Base-by-base conservation (phyloP, 805 yeast genomes). In the Candida andamanensis region DNA sequence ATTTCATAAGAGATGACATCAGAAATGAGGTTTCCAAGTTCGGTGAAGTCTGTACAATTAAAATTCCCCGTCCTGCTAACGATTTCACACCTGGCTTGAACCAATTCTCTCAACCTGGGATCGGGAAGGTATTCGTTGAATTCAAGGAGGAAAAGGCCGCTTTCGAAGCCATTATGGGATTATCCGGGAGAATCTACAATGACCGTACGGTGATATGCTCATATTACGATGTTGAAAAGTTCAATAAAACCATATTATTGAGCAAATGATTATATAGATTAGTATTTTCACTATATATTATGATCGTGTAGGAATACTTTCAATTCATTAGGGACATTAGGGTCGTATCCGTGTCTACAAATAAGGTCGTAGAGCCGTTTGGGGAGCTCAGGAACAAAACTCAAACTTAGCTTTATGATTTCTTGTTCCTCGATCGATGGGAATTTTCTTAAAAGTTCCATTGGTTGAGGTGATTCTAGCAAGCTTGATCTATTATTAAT, bases 321-420 rank as follows among this genome's bases (percentile, higher is more conserved):
- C 22, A 65, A 39, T 39, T 63, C 58, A 16, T 42, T 29, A 1
- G 69, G 64, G 9, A 66, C 72, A 14, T 42, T 46, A 10, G 54
- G 54, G 42, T 82, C 89, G 42, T 63, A 72, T 0, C 80, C 72
- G 51, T 82, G 92, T 30, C 85, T 62, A 7, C 67, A 70, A 23
- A 83, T 60, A 36, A 80, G 52, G 39, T 73, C 79, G 50, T 81
- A 84, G 19, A 87, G 60, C 3, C 66, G 60, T 19, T 70, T 73
- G 0, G 95, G 94, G 5, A 87, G 58, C 47, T 76, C 76, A 6
- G 89, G 81, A 4, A 86, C 73, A 42, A 86, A 83, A 32, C 92
- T 85, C 24, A 87, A 70, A 25, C 90, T 81, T 14, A 87, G 59
- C 45, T 83, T 81, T 16, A 85, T 83, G 26, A 85, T 74, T 43